Evolutionary conservation across 208 protist genomes (phyloP), one percentile per base, ranked within the genome.

Genomic region (Wallacemonas rigidus): DNA sequence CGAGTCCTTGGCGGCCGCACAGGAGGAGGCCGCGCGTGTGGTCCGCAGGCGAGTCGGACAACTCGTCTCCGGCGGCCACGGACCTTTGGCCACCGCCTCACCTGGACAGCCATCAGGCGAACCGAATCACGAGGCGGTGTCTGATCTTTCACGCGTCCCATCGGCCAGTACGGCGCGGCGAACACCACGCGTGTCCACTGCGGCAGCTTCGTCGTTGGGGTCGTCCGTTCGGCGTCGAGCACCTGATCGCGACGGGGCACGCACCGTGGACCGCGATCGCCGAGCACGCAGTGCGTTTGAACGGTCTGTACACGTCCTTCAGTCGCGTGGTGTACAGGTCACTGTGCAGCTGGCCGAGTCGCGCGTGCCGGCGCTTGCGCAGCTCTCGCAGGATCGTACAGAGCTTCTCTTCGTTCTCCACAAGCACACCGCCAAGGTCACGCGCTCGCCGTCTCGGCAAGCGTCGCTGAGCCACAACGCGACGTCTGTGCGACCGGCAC

Each of bases 401-500:
- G 82, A 93, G 61, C 50, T 93, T 43, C 72, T 83, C 7, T 81
- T 90, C 50, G 67, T 78, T 5, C 51, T 88, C 9, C 73, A 87
- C 9, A 61, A 58, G 36, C 61, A 53, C 17, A 45, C n/a, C 56
- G 26, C 35, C 8, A 38, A 41, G 26, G 14, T 15, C 38, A n/a
- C 56, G 35, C 58, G 17, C 41, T 38, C 58, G 58, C 15, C 8
- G 38, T 6, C 26, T 26, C 26, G 26, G 26, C 26, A 26, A 26
- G 26, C 26, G 26, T 26, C 26, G 26, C 26, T 26, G 26, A 0
- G 26, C 26, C 26, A 26, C 26, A 26, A 26, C 26, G 26, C 26
- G 26, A 26, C 26, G 0, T 26, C 26, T 0, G 26, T 26, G 26
- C 26, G 26, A 26, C 26, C 26, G 26, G 26, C 26, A 26, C 26